These are phyloP conservation scores for Phytophthora crassamura DNA, from an alignment of 352 stramenopile species.

Conservation along the genomic window DNA sequence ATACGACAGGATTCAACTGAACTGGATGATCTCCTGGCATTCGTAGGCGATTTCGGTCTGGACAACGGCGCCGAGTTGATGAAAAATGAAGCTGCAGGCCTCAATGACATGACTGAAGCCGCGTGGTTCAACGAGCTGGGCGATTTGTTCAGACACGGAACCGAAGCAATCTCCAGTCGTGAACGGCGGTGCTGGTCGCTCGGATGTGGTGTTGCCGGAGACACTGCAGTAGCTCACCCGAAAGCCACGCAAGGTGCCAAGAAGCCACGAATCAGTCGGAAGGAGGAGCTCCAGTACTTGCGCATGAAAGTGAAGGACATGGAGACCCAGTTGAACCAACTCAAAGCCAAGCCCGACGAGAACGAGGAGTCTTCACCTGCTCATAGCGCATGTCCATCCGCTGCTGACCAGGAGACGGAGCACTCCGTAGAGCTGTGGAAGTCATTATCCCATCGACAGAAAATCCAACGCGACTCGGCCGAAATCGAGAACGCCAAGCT, in stretches of 20 bases:
- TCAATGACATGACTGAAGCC: constrained; percentile 3
- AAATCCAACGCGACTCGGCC: constrained; percentile 36
- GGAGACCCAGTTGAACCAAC: constrained; percentile 28
- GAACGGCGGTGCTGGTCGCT: not conserved
- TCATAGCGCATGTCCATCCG: not conserved
- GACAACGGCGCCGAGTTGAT: not conserved
- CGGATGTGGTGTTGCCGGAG: not conserved
- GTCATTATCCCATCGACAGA: constrained; percentile 45
- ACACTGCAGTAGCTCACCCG: not conserved
- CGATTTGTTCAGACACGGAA: constrained; percentile 9
- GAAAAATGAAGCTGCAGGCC: not conserved
- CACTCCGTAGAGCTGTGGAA: constrained; percentile 43
- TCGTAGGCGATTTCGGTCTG: constrained; percentile 8
- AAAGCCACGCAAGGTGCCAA: not conserved
- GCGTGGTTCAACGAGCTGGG: constrained; percentile 16
- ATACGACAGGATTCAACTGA: constrained; percentile 9
- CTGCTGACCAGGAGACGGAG: not conserved
- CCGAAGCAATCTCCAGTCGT: not conserved
- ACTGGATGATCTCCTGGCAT: constrained; percentile 22
- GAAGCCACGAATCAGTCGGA: constrained; percentile 19
- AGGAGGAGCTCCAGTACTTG: constrained; percentile 35
- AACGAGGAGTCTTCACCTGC: not conserved
- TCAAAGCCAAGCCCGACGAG: constrained; percentile 18
- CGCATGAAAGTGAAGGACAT: constrained; percentile 39
- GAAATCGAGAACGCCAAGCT: constrained; percentile 51